Evolutionary conservation across 805 yeast genomes (phyloP).

Genomic region (Saccharomycopsis sp.): DNA sequence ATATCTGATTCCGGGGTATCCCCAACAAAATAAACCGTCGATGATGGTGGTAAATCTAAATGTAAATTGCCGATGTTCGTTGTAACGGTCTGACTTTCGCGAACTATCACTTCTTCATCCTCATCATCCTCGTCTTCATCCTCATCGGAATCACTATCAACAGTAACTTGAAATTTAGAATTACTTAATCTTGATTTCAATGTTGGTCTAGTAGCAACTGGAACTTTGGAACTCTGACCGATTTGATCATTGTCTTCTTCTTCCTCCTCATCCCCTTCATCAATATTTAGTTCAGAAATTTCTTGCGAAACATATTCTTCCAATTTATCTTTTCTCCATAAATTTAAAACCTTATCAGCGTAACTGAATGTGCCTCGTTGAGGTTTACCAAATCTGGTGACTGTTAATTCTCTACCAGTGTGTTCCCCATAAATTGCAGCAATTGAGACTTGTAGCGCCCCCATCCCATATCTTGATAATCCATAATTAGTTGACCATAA

Average conservation of each 20-base stretch:
- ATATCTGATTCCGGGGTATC: conserved; percentile 88
- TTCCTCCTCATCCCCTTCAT: conserved; percentile 11
- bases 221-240: conserved; percentile 24
- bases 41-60: conserved; percentile 69
- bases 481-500: conserved; percentile 89
- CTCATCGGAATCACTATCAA: conserved; percentile 29
- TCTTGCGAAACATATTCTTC: conserved; percentile 62
- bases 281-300: conserved; percentile 29
- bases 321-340: conserved; percentile 73
- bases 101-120: conserved; percentile 23
- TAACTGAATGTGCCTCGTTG: conserved; percentile 80
- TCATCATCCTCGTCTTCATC: conserved; percentile 27
- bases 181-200: conserved; percentile 15
- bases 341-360: conserved; percentile 68
- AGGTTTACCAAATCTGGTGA: conserved; percentile 84
- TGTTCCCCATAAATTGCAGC: conserved; percentile 80
- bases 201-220: conserved; percentile 7
- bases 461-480: conserved; percentile 86
- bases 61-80: conserved; percentile 29
- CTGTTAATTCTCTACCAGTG: conserved; percentile 74
- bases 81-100: conserved; percentile 7
- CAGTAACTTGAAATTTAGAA: conserved; percentile 22
- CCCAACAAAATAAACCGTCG: conserved; percentile 83
- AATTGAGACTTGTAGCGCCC: conserved; percentile 83
- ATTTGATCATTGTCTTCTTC: background rate